A percentile compares a stretch with the other conserved stretches of the same genome.
Evolutionary conservation across 306 rosid genomes (phyloP).

Genomic region (Cucumis melo): DNA sequence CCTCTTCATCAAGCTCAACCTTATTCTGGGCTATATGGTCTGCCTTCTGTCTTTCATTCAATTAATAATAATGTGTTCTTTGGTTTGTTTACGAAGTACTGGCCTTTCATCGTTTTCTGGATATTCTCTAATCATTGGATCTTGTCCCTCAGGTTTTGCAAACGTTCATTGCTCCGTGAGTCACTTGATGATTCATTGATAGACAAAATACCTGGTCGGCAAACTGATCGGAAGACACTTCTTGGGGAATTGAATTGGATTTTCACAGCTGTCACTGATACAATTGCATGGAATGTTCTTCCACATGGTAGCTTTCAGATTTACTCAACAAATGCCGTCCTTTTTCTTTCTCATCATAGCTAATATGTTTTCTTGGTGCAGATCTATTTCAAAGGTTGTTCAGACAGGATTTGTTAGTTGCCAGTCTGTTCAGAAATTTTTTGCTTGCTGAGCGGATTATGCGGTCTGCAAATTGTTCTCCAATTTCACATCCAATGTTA

Average conservation of each 20-base stretch:
- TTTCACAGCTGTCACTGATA: conserved; percentile 95
- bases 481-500: conserved; percentile 76
- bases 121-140: conserved; percentile 2
- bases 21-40: too few species aligned
- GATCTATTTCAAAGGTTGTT: conserved; percentile 94
- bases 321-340: background rate
- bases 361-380: conserved; percentile 25
- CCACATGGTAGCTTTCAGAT: conserved; percentile 59
- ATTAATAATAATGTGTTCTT: too few species aligned
- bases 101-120: background rate
- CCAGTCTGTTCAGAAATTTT: conserved; percentile 82
- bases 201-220: conserved; percentile 95
- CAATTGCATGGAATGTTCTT: conserved; percentile 99
- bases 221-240: conserved; percentile 89
- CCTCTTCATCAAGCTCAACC: too few species aligned
- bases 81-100: background rate
- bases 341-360: background rate
- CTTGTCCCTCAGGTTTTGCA: conserved; percentile 61
- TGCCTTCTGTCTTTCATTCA: too few species aligned
- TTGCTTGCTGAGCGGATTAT: conserved; percentile 95
- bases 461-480: conserved; percentile 98
- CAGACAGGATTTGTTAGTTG: conserved; percentile 95
- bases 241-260: conserved; percentile 98
- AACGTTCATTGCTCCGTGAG: conserved; percentile 71
- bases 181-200: conserved; percentile 70